Evolutionary conservation across 1,284 basidiomycete genomes (phyloP).

Genomic region (Naganishia liquefaciens): DNA sequence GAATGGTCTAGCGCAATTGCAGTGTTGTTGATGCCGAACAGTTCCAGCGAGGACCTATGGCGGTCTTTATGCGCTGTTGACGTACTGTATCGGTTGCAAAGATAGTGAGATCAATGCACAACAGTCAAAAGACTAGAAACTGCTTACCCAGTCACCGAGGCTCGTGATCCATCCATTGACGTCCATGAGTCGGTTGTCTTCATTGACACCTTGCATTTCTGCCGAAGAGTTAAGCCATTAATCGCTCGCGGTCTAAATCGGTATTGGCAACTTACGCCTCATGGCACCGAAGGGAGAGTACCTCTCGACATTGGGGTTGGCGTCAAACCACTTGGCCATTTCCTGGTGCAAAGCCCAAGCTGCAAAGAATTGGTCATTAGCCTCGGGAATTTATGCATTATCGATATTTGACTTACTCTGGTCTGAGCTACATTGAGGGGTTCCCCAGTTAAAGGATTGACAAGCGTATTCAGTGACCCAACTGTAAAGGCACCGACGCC

Average conservation of each 20-base stretch:
- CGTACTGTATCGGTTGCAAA: neutral
- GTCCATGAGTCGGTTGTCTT: constrained; percentile 59
- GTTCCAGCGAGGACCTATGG: too few relatives aligned
- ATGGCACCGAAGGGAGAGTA: constrained; percentile 69
- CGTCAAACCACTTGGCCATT: constrained; percentile 63
- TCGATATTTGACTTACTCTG: constrained; percentile 48
- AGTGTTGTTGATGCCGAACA: too few relatives aligned
- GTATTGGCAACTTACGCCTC: constrained; percentile 13
- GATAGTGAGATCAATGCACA: neutral
- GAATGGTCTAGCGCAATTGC: too few relatives aligned
- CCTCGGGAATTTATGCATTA: neutral
- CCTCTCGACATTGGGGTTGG: constrained; percentile 59
- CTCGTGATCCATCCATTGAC: constrained; percentile 45
- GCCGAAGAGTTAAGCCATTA: constrained; percentile 59
- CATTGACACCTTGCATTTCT: constrained; percentile 69
- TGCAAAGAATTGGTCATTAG: constrained; percentile 13
- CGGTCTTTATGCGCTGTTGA: neutral
- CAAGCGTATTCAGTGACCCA: constrained; percentile 54
- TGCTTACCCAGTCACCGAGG: constrained; percentile 45
- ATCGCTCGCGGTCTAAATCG: constrained; percentile 24
- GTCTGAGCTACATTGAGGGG: constrained; percentile 59
- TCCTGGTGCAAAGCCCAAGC: constrained; percentile 61
- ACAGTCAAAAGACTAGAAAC: neutral
- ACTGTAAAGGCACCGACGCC: neutral
- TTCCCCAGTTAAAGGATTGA: constrained; percentile 66